phyloP scores from a whole-genome alignment of 2,329 filamentous ascomycete genomes.

The Paraconiothyrium sp. region DNA sequence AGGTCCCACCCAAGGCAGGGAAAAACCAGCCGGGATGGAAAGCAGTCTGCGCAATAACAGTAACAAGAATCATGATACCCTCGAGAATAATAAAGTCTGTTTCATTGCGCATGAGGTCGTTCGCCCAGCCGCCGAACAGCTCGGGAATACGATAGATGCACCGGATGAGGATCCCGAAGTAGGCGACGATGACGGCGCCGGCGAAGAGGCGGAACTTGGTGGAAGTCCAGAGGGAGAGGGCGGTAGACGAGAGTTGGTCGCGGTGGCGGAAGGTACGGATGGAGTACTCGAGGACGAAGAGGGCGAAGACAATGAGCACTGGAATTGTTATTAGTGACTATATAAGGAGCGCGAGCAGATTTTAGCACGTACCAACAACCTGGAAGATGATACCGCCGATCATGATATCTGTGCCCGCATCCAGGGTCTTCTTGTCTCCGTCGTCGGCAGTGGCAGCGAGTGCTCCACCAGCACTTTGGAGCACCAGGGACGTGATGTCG shows the following conservation, averaged over 20 bases:
- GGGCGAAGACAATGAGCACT: constrained; percentile 55
- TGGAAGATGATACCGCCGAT: constrained; percentile 66
- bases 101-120: constrained; percentile 56
- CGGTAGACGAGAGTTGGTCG: constrained; percentile 20
- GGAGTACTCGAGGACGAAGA: constrained; percentile 49
- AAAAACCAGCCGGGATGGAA: constrained; percentile 55
- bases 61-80: constrained; percentile 60
- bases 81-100: constrained; percentile 60
- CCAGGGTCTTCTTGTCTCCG: constrained; percentile 39
- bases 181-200: constrained; percentile 48
- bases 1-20: constrained; percentile 22
- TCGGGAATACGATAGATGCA: constrained; percentile 60
- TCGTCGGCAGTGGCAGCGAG: constrained; percentile 61
- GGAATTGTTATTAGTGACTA: constrained; percentile 27
- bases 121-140: constrained; percentile 55
- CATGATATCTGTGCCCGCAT: constrained; percentile 63
- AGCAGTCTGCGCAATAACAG: constrained; percentile 53
- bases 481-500: constrained; percentile 64
- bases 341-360: not conserved
- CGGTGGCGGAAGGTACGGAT: constrained; percentile 32
- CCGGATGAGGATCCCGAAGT: constrained; percentile 55
- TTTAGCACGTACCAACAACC: constrained; percentile 57
- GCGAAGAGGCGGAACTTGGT: constrained; percentile 33
- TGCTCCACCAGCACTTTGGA: constrained; percentile 66
- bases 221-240: constrained; percentile 24